Conservation (phyloP, 352 stramenopile species). For the Pythium oligandrum region DNA sequence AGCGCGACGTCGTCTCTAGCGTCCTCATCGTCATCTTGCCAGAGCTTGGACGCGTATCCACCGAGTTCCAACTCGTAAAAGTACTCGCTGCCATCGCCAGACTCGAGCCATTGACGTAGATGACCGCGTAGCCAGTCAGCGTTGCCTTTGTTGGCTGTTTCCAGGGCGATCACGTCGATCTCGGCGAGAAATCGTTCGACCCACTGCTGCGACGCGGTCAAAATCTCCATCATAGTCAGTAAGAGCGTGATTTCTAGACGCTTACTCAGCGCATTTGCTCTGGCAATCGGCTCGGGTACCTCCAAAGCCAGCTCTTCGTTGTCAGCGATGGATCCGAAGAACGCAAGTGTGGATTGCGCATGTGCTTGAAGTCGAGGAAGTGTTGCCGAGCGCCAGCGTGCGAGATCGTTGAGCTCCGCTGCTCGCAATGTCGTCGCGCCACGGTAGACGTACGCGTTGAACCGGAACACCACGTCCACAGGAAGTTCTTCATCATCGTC, state of each 20-base stretch:
- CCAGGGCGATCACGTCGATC: conserved; percentile 27
- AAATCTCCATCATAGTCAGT: conserved; percentile 27
- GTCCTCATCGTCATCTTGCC: conserved; percentile 8
- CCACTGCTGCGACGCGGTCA: conserved; percentile 53
- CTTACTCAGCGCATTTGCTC: conserved; percentile 7
- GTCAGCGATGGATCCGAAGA: conserved; percentile 12
- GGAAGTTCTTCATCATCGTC: conserved; percentile 18
- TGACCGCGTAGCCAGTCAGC: conserved; percentile 31
- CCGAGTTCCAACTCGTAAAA: conserved; percentile 61
- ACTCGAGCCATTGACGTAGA: conserved; percentile 49
- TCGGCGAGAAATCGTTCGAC: conserved; percentile 43
- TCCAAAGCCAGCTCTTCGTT: conserved; percentile 1
- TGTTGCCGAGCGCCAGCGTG: conserved; percentile 24
- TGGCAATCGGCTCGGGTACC: conserved; percentile 6
- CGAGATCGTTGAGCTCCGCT: conserved; percentile 34
- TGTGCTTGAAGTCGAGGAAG: conserved; percentile 45
- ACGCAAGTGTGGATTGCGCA: conserved; percentile 20
- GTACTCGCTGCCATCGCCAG: conserved; percentile 36
- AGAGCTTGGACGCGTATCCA: conserved; percentile 9
- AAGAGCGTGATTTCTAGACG: conserved; percentile 28
- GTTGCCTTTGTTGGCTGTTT: conserved; percentile 8
- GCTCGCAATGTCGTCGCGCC: conserved; percentile 24
- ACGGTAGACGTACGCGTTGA: conserved; percentile 59
- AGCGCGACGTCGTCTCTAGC: conserved; percentile 25
- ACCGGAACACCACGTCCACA: conserved; percentile 46